Percentiles rank a stretch among this genome's conserved stretches.
These are phyloP conservation scores for Rhodosporidiobolus sp. DNA, from an alignment of 768 basidiomycete species.

Conservation along the genomic window DNA sequence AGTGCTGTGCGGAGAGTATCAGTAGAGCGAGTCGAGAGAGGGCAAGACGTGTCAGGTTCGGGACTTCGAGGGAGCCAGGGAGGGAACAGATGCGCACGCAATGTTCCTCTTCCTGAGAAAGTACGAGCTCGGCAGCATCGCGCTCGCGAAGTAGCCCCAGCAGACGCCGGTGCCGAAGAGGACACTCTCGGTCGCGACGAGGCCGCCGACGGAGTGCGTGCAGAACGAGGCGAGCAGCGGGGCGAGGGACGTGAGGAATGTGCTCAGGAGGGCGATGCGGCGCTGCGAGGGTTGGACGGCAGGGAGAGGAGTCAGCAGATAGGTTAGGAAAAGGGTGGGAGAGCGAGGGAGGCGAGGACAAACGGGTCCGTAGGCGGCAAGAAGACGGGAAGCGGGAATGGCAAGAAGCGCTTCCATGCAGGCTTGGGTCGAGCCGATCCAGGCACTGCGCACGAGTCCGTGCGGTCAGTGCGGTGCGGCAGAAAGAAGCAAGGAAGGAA, in stretches of 20 bases:
- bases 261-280: constrained; percentile 1
- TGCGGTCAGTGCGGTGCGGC: too few relatives aligned
- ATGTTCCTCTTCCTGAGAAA: constrained; percentile 38
- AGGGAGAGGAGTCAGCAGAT: too few relatives aligned
- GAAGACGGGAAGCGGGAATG: constrained; percentile 1
- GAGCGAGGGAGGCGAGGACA: neutral
- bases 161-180: constrained; percentile 7
- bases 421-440: constrained; percentile 31
- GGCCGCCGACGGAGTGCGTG: neutral
- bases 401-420: constrained; percentile 28
- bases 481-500: too few relatives aligned
- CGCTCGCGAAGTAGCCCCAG: constrained; percentile 17
- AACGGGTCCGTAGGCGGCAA: neutral
- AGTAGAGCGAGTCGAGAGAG: too few relatives aligned
- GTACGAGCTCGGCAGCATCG: constrained; percentile 39
- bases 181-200: constrained; percentile 2
- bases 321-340: neutral
- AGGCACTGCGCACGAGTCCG: too few relatives aligned
- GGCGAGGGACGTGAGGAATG: neutral
- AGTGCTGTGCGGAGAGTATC: neutral
- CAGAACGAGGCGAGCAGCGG: constrained; percentile 3
- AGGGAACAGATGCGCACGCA: constrained; percentile 7
- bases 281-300: too few relatives aligned
- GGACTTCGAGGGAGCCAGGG: too few relatives aligned
- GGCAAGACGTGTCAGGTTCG: too few relatives aligned